Percentiles rank a stretch among this genome's conserved stretches.
phyloP scores from a whole-genome alignment of 2,329 filamentous ascomycete genomes.

The Exophiala xenobiotica region DNA sequence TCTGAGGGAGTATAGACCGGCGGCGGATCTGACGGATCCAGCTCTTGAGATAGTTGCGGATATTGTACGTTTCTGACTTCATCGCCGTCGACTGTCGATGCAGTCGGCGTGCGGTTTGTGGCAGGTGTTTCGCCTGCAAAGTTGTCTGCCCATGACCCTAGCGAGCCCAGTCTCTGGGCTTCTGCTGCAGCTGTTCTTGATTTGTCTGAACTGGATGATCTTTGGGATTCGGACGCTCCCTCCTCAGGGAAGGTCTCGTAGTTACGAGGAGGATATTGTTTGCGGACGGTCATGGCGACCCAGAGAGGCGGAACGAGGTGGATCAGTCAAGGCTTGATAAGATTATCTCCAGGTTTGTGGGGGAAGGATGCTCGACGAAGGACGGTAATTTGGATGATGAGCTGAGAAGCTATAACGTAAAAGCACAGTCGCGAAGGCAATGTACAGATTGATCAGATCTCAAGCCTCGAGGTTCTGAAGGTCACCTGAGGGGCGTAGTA shows the following conservation, averaged over 20 bases:
- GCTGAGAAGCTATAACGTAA: too few relatives aligned
- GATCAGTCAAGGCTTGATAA: not conserved
- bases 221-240: constrained; percentile 7
- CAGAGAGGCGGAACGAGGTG: not conserved
- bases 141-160: constrained; percentile 26
- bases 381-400: too few relatives aligned
- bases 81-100: constrained; percentile 20
- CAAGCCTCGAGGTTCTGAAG: too few relatives aligned
- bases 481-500: too few relatives aligned
- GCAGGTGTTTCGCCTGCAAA: constrained; percentile 22
- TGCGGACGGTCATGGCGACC: constrained; percentile 22
- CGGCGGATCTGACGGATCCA: constrained; percentile 25
- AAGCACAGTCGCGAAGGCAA: too few relatives aligned
- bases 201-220: constrained; percentile 22
- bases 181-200: constrained; percentile 25
- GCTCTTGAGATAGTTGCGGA: constrained; percentile 8
- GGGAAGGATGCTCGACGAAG: not conserved
- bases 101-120: constrained; percentile 20
- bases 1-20: constrained; percentile 26
- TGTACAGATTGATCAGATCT: too few relatives aligned
- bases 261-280: constrained; percentile 20
- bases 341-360: too few relatives aligned
- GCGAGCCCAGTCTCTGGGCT: constrained; percentile 25
- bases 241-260: constrained; percentile 24
- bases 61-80: constrained; percentile 14